Evolutionary conservation across 2,329 filamentous ascomycete genomes (phyloP), one percentile per base, ranked within the genome.

Genomic region (Talaromyces sp.): DNA sequence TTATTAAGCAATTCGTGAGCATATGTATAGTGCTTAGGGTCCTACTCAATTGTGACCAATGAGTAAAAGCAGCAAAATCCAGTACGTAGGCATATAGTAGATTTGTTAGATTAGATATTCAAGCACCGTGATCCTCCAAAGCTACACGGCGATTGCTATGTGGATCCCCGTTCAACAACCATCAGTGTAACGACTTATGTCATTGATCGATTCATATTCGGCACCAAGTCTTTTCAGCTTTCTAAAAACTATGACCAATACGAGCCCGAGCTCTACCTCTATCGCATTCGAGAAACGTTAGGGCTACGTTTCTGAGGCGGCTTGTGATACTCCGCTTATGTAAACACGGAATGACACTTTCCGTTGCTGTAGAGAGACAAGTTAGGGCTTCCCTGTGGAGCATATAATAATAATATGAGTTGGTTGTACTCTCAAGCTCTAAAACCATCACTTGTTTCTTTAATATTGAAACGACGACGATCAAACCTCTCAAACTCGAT

Each of bases 341-440:
- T 52, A 52, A 52, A 31, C 43, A 47, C 27, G 49, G 49, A 52
- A 52, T 52, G 25, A n/a, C 27, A 52, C 49, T 52, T 52, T 33
- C 49, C 49, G 49, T n/a, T 50, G 25, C 49, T 52, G 6, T 25
- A 22, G 19, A 47, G 22, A 15, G 19, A 33, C 25, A n/a, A 31
- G 8, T 52, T 52, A 52, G 49, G 49, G 49, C 15, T 33, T 52
- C 27, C 33, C 17, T 17, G 15, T 7, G 7, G 25, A 31, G 13
- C 27, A 33, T 15, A 10, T 10, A 17, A 25, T 33, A 33, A 33
- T n/a, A 52, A 52, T 33, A 52, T 2, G 49, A 52, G 25, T 10
- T 33, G 27, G n/a, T 3, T 52, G 27, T n/a, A 52, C 49, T 27
- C 15, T 11, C 9, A 52, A 31, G 3, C 3, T 11, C 15, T 17